Evolutionary conservation across 768 basidiomycete species (phyloP), one percentile per base, ranked within the genome.

Genomic region (Russula vinacea): DNA sequence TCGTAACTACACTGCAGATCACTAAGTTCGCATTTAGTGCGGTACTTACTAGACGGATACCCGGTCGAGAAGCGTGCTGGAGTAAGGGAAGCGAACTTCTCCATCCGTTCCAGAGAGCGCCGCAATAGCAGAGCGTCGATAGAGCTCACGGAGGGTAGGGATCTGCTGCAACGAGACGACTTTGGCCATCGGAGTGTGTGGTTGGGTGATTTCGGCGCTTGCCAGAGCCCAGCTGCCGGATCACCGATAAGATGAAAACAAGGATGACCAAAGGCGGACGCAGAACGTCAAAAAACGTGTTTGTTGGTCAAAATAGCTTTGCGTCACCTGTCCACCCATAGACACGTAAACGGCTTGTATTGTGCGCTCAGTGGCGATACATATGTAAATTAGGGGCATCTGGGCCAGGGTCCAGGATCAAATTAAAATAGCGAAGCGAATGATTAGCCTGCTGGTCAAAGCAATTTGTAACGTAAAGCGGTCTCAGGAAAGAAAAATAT

Each of bases 31-130:
- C 47, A 26, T 24, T 24, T 47, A 14, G 37, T 13, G 16, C n/a
- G 22, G 45, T 14, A 77, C 87, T 78, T 71, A 91, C 89, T 79
- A 81, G 51, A 91, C 77, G n/a, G 86, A 88, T 24, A 91, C 78
- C 52, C 82, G 80, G 60, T 84, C 81, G 66, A 90, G 75, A 40
- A 80, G 72, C 17, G 68, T 62, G 33, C 71, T 69, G 47, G 78
- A 72, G 26, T 78, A 69, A 54, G 77, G 73, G 74, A 80, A 79
- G 35, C 70, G 76, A 19, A 59, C 65, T 35, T 74, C 73, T n/a
- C 75, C 66, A 1, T 74, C 68, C 4, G 77, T 71, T 47, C 73
- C 10, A 7, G 47, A 29, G 9, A 5, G 39, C 22, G 77, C 70
- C 37, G 72, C 72, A 45, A 89, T 72, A 8, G 75, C 71, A 4